A percentile compares a stretch with the other conserved stretches of the same genome.
Evolutionary conservation across 345 rosid genomes (phyloP).

Genomic region (Stellera chamaejasme): DNA sequence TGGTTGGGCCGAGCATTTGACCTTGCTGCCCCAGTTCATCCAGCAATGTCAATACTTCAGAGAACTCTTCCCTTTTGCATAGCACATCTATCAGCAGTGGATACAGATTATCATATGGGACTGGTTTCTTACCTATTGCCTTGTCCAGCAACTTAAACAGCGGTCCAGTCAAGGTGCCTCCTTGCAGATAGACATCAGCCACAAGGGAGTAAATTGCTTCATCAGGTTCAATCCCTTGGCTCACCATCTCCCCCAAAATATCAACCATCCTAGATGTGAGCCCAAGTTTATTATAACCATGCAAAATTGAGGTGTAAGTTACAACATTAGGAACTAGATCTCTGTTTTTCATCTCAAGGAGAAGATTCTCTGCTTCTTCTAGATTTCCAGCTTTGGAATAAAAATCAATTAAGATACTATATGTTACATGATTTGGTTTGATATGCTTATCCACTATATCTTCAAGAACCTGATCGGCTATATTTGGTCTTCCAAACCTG

Average conservation of each 20-base stretch:
- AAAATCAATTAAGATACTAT: constrained; percentile 56
- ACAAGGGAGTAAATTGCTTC: constrained; percentile 42
- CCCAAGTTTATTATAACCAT: constrained; percentile 40
- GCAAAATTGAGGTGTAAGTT: constrained; percentile 53
- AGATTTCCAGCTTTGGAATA: constrained; percentile 49
- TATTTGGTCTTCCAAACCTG: constrained; percentile 35
- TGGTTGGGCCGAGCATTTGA: constrained; percentile 32
- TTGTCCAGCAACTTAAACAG: constrained; percentile 37
- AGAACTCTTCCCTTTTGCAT: constrained; percentile 12
- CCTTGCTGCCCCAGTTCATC: constrained; percentile 33
- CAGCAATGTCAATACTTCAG: constrained; percentile 20
- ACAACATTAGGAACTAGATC: constrained; percentile 40
- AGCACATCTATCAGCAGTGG: constrained; percentile 25
- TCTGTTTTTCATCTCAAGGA: constrained; percentile 41
- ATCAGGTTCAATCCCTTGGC: constrained; percentile 57
- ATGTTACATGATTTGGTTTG: constrained; percentile 54
- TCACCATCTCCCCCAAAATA: constrained; percentile 53
- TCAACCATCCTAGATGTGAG: constrained; percentile 39
- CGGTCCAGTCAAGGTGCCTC: constrained; percentile 40
- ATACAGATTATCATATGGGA: constrained; percentile 17
- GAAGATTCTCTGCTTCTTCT: constrained; percentile 52
- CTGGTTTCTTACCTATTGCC: constrained; percentile 33
- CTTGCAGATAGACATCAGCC: constrained; percentile 38
- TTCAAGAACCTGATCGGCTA: constrained; percentile 34
- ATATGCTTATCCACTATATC: constrained; percentile 31